Base-by-base conservation (phyloP, 1,284 basidiomycete species). In the Ceratobasidium sp. region DNA sequence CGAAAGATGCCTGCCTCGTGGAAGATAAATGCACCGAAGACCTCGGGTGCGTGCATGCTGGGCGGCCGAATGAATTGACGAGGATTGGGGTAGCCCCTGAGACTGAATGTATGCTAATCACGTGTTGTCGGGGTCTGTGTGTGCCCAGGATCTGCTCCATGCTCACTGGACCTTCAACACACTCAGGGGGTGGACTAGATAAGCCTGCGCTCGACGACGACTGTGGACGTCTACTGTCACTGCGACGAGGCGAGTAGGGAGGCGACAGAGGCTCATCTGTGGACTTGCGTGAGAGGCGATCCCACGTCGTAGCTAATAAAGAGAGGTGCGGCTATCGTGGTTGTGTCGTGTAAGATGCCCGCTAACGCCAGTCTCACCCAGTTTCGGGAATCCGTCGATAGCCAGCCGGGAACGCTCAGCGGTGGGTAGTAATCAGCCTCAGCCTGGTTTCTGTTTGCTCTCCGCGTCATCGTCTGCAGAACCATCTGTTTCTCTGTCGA, bases 101-200 rank as follows among this genome's bases (percentile, higher is more conserved):
- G 45, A 40, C 12, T 42, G 42, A 65, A 5, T 65, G 49, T 65
- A 65, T 65, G 60, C 60, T 49, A 45, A 25, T 65, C 60, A 65
- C 60, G 49, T 65, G 60, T 5, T 3, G 43, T 31, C 40, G 49
- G 49, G 60, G 47, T 5, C 25, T 38, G 56, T 42, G 38, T 17
- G 5, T 8, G 56, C 6, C 22, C 7, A 17, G 35, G 54, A 38
- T 54, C 52, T 34, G 56, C n/a, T n/a, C n/a, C n/a, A 25, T 8
- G 35, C 20, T 25, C 4, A 13, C 22, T 29, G 20, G 22, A 25
- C 22, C 49, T 25, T 31, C 17, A 57, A 27, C 20, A 17, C 13
- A 29, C 35, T 20, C 38, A 43, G 40, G 27, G 20, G 56, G 56
- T 35, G 15, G 1, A 34, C 32, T 12, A 3, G 32, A 55, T 20